Evolutionary conservation across 2,329 filamentous ascomycete species (phyloP).

Genomic region (Torrubiellomyces zombiae): DNA sequence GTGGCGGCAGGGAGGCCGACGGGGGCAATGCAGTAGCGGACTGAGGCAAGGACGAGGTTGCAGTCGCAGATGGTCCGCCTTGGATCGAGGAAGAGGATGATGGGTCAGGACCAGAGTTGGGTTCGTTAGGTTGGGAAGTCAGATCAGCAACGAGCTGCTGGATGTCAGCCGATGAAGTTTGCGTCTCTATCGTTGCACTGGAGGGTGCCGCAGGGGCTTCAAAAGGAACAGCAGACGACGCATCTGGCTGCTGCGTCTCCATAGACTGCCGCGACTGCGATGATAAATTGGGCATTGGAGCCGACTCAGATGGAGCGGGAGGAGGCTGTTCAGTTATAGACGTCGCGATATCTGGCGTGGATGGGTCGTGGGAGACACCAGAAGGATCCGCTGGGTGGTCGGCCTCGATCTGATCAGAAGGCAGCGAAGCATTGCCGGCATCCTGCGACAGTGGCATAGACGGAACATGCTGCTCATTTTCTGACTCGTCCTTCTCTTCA

Average conservation of each 20-base stretch:
- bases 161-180: conserved; percentile 19
- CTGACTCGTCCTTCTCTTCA: conserved; percentile 19
- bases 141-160: conserved; percentile 25
- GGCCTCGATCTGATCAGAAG: conserved; percentile 19
- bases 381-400: conserved; percentile 14
- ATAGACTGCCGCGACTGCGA: conserved; percentile 9
- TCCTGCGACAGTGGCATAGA: conserved; percentile 20
- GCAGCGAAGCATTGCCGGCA: conserved; percentile 24
- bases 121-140: conserved; percentile 16
- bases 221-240: no score
- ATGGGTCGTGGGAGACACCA: conserved; percentile 16
- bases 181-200: no score
- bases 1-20: conserved; percentile 28
- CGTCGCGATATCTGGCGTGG: no score
- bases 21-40: conserved; percentile 17
- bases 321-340: conserved; percentile 10
- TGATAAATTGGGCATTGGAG: conserved; percentile 9
- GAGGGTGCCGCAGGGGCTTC: no score
- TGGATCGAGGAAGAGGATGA: conserved; percentile 9
- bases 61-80: conserved; percentile 10
- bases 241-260: no score
- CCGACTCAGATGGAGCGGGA: conserved; percentile 4
- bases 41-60: conserved; percentile 15
- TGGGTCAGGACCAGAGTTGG: conserved; percentile 14
- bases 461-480: conserved; percentile 25